phyloP scores from a whole-genome alignment of 495 filamentous ascomycete species.

The Letharia columbiana region DNA sequence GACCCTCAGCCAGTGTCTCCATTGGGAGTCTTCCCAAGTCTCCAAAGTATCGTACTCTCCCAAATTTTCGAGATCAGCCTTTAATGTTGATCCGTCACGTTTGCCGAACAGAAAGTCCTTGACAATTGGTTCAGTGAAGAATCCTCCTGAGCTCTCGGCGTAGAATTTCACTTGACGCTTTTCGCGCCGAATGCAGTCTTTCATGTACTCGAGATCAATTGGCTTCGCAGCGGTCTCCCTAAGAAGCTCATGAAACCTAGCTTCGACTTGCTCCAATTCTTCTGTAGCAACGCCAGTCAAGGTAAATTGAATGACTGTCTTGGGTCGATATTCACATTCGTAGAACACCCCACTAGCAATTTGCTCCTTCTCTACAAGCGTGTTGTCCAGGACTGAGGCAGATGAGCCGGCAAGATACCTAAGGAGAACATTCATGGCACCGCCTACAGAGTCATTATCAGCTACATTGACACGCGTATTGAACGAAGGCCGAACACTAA shows the following conservation, averaged over 20 bases:
- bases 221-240: slow-evolving; percentile 69
- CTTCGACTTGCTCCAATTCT: slow-evolving; percentile 72
- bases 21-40: slow-evolving; percentile 71
- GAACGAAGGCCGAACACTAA: slow-evolving; percentile 29
- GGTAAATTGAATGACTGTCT: slow-evolving; percentile 71
- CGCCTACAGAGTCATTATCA: slow-evolving; percentile 34
- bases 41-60: slow-evolving; percentile 68
- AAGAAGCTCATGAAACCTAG: slow-evolving; percentile 75
- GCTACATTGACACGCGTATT: not conserved
- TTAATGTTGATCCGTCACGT: slow-evolving; percentile 70
- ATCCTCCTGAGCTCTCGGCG: slow-evolving; percentile 63
- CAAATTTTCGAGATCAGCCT: slow-evolving; percentile 53
- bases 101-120: slow-evolving; percentile 86
- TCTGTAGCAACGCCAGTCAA: slow-evolving; percentile 79
- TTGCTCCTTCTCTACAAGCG: slow-evolving; percentile 87
- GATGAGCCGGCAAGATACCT: slow-evolving; percentile 87
- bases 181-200: slow-evolving; percentile 74
- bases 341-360: slow-evolving; percentile 75
- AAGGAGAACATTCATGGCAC: slow-evolving; percentile 67
- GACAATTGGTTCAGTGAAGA: slow-evolving; percentile 74
- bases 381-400: slow-evolving; percentile 82
- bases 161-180: slow-evolving; percentile 68
- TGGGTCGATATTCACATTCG: slow-evolving; percentile 66
- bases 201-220: slow-evolving; percentile 81
- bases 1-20: slow-evolving; percentile 69